Evolutionary conservation across 306 rosid genomes (phyloP).

Genomic region (Castanea crenata): DNA sequence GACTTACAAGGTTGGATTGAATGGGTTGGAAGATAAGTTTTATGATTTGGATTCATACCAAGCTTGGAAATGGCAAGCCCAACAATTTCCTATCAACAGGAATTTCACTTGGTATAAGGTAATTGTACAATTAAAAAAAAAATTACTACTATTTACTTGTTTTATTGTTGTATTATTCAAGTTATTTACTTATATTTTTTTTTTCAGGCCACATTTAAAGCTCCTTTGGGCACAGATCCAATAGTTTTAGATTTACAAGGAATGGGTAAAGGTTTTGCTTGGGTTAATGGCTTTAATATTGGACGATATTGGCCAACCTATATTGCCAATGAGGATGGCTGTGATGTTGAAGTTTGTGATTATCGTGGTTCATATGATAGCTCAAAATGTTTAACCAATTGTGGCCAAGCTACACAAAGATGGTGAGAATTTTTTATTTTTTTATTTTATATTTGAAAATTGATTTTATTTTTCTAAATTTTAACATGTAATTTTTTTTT

Average conservation of each 20-base stretch:
- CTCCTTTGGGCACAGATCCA: conserved; percentile 49
- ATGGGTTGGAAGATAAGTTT: conserved; percentile 31
- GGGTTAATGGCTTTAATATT: conserved; percentile 51
- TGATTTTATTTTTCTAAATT: neutral
- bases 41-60: conserved; percentile 21
- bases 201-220: conserved; percentile 46
- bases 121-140: too few relatives aligned
- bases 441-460: neutral
- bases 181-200: neutral
- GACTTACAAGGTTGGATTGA: conserved; percentile 41
- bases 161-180: neutral
- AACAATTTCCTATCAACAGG: conserved; percentile 20
- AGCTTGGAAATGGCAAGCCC: conserved; percentile 32
- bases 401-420: conserved; percentile 53
- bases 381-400: conserved; percentile 44
- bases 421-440: conserved; percentile 8
- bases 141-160: neutral
- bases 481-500: neutral
- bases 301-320: conserved; percentile 54
- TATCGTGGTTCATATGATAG: conserved; percentile 42
- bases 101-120: conserved; percentile 65
- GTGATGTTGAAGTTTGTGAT: conserved; percentile 43
- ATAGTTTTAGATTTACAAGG: conserved; percentile 45
- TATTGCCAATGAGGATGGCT: conserved; percentile 33
- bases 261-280: conserved; percentile 45